Conservation (phyloP, 2,329 filamentous ascomycete genomes). For the Laburnicola sp. region DNA sequence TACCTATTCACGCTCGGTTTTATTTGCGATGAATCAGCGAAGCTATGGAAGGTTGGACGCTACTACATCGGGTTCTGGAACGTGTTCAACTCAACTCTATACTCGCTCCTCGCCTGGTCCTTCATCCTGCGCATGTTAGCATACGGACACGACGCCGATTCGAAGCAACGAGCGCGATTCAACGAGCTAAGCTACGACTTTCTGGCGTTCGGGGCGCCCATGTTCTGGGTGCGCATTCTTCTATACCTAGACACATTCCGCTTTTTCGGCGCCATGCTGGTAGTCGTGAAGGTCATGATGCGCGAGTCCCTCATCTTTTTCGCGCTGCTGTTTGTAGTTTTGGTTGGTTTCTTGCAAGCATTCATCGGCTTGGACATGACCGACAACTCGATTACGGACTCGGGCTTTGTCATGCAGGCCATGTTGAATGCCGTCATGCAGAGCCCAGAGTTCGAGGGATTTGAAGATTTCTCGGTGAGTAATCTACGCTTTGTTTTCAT, state of each 20-base stretch:
- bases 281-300: slow-evolving; percentile 79
- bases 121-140: slow-evolving; percentile 80
- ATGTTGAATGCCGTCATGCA: slow-evolving; percentile 93
- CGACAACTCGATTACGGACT: slow-evolving; percentile 66
- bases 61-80: slow-evolving; percentile 97
- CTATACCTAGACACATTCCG: slow-evolving; percentile 93
- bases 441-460: slow-evolving; percentile 84
- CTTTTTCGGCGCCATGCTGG: slow-evolving; percentile 98
- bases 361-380: slow-evolving; percentile 90
- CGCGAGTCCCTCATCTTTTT: slow-evolving; percentile 88
- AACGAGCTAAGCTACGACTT: slow-evolving; percentile 92
- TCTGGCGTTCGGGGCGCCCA: slow-evolving; percentile 85
- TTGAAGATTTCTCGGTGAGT: slow-evolving; percentile 75
- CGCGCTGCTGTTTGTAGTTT: slow-evolving; percentile 79
- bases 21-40: slow-evolving; percentile 81
- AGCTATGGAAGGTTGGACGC: slow-evolving; percentile 91
- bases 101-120: slow-evolving; percentile 75
- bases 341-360: slow-evolving; percentile 86
- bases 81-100: slow-evolving; percentile 85
- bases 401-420: slow-evolving; percentile 72
- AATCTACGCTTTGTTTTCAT: not conserved
- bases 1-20: slow-evolving; percentile 93
- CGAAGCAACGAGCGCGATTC: slow-evolving; percentile 61
- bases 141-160: slow-evolving; percentile 60
- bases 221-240: slow-evolving; percentile 94